Conservation (phyloP, 306 rosid genomes). For the Castanea mollissima region DNA sequence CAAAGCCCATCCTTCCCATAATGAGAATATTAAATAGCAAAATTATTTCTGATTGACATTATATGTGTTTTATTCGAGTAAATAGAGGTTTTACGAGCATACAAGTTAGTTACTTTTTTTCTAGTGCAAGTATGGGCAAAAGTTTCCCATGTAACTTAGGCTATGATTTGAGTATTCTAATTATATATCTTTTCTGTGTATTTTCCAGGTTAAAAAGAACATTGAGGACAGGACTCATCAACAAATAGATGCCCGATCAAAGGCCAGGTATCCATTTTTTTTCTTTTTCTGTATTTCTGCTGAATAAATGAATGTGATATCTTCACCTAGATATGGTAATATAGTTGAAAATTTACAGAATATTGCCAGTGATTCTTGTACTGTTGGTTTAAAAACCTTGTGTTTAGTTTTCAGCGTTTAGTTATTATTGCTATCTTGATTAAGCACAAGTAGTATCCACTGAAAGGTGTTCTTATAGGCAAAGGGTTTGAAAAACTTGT, state of each 20-base stretch:
- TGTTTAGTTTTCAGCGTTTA: background rate
- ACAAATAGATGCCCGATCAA: conserved; percentile 86
- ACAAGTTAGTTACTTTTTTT: conserved; percentile 8
- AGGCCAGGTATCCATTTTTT: conserved; percentile 63
- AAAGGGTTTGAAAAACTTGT: background rate
- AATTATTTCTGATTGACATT: background rate
- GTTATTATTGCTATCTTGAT: too few relatives aligned
- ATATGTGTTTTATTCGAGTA: background rate
- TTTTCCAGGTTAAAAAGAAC: conserved; percentile 61
- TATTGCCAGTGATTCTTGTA: background rate
- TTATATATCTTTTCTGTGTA: conserved; percentile 15
- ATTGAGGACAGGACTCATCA: conserved; percentile 62
- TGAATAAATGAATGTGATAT: conserved; percentile 6
- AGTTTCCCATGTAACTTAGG: conserved; percentile 10
- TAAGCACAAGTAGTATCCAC: too few relatives aligned
- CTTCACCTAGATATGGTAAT: conserved; percentile 3
- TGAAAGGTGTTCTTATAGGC: background rate
- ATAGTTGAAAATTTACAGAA: background rate
- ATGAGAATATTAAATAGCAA: background rate
- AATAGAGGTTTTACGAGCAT: background rate
- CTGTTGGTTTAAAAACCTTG: background rate
- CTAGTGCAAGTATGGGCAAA: conserved; percentile 11
- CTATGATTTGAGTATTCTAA: background rate
- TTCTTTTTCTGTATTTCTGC: background rate
- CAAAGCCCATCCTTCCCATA: background rate